Evolutionary conservation across 139 green algal species (phyloP), one percentile per base, ranked within the genome.

Genomic region (Trebouxia sp.): DNA sequence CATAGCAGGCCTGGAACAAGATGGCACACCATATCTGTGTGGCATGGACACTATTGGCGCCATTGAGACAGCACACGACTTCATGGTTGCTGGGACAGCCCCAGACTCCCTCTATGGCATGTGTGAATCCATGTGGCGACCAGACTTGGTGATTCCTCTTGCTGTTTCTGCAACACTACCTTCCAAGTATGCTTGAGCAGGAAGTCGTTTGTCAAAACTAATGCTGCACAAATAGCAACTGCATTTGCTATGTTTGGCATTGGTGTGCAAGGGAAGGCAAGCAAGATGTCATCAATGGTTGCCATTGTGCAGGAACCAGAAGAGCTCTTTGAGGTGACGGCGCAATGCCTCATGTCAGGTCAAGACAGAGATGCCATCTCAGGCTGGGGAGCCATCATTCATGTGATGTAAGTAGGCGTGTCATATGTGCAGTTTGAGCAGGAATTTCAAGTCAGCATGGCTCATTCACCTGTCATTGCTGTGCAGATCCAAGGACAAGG

Each of bases 31-130:
- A 8, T 99, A 96, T 89, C 87, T 99, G 39, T 95, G 87, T 53
- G 94, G 94, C 58, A 99, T 97, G 92, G 97, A 99, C 88, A 91
- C 92, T 47, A 96, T 99, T 51, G 97, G 97, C 1, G 97, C 97
- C 1, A 92, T 95, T 56, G 94, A 98, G 86, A 96, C 91, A 6
- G 90, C 95, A 42, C 95, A 96, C 75, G 94, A 99, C 89, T 99
- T 99, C 76, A 98, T 98, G 86, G 91, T 99, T 17, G 85, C 89
- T 56, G 93, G 93, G 41, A 98, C 96, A 0, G 93, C 94, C 11
- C 87, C 88, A 12, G 96, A 99, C 82, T 97, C 93, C 6, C 86
- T 99, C 80, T 95, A 95, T 65, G 97, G 97, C 84, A 96, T 98
- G 85, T 99, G 96, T 87, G 97, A 99, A 87, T 95, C 88, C 24